Evolutionary conservation across 768 basidiomycete species (phyloP), one percentile per base, ranked within the genome.

Genomic region (Rhodocollybia butyracea): DNA sequence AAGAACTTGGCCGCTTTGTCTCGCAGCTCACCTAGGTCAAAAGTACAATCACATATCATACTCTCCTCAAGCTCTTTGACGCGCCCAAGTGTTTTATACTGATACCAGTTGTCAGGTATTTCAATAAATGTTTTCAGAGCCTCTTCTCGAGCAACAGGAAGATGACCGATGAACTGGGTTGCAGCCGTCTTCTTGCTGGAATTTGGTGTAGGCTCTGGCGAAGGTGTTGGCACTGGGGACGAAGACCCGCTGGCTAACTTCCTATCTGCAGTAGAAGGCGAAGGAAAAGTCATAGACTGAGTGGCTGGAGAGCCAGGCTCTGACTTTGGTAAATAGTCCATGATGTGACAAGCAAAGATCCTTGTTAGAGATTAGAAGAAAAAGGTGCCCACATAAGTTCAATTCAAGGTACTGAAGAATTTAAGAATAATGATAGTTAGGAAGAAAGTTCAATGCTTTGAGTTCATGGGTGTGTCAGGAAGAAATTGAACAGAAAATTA

Each of bases 21-120:
- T 27, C 29, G 46, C 26, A 56, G 52, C 91, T 77, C 69, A 96
- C 93, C 86, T 68, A 80, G 81, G 56, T 88, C 84, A 69, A 83
- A 96, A 57, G 72, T 73, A 73, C 97, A 99, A 68, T 99, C 97
- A 76, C 97, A 99, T 22, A 86, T 84, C 88, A 94, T 92, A 71
- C 91, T 89, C 75, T 98, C 97, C 64, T 89, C 80, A 52, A 86
- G 80, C 73, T 96, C 92, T 65, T 88, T 84, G 51, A 90, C 91
- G 63, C 84, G 82, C n/a, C 96, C 96, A 54, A 98, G 74, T 29
- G 85, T 80, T 67, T 85, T 86, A 71, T 86, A 86, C 76, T 96
- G 93, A 68, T 97, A 97, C 63, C 85, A 85, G 69, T 94, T 96
- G 65, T 75, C 80, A 58, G 70, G 61, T 64, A 98, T 84, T 71